Evolutionary conservation across 306 rosid species (phyloP), one percentile per base, ranked within the genome.

Genomic region (Coriaria nepalensis): DNA sequence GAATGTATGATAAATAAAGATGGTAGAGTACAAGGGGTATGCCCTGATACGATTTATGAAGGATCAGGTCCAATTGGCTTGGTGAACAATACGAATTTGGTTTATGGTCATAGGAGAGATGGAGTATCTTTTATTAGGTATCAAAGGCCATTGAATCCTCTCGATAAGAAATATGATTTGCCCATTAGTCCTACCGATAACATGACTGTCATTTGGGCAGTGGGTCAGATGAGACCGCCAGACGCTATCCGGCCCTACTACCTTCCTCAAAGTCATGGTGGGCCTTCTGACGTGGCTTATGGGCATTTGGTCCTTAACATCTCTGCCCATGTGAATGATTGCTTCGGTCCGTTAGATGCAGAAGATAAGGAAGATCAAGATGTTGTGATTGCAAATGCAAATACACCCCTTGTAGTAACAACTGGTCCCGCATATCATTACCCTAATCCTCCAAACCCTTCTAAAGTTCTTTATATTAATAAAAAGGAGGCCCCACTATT

Each of bases 191-290:
- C 37, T 38, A 68, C 48, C 0, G 79, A 60, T 32, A 67, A 69
- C 37, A 80, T 80, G 94, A 59, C 53, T 0, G 95, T 81, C n/a
- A 76, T 88, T 53, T 88, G 96, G 96, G 96, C 96, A 0, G 9
- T 87, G 47, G 96, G 96, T 4, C 58, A 63, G 10, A 65, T 83
- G 13, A 72, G 70, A 54, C 93, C 96, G 10, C 94, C 95, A 8
- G 94, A 88, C 64, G 39, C 75, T 20, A 53, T 83, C 47, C 62
- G 69, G 43, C 76, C 85, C 5, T 72, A 76, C 69, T 88, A 80
- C 76, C 93, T 83, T 60, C 96, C 96, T 32, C 93, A 88, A 52
- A 80, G 74, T 69, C 93, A 88, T 7, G 88, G 96, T 0, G 86
- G 58, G 35, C 53, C 72, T 4, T 55, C 38, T 2, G 43, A 37